Base-by-base conservation (phyloP, 2,329 filamentous ascomycete genomes). In the Taxawa tesnikishii region DNA sequence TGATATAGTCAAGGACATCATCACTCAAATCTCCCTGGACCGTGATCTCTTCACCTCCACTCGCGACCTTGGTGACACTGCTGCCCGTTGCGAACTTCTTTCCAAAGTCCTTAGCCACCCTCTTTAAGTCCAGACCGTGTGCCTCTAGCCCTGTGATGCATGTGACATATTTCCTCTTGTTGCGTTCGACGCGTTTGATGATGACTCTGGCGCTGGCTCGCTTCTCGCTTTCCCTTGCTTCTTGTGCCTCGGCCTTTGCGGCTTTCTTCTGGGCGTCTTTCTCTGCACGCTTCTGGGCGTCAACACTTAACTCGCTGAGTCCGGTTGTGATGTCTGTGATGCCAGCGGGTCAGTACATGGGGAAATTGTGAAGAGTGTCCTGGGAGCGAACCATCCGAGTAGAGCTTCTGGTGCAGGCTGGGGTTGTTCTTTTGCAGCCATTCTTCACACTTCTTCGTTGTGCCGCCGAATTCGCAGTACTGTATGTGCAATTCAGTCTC, bases 391-490 rank as follows among this genome's bases (percentile, higher is more conserved):
- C 85, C 84, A 59, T 81, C 70, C 30, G 85, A 94, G 70, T 93
- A 94, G 58, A 98, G 71, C 48, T 67, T 66, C 40, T 72, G 59
- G 59, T 93, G 92, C 55, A 94, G 63, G 28, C 70, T 67, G 3
- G 76, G 72, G 47, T 94, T 70, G 43, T 75, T 70, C 43, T 77
- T 73, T 50, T 83, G 65, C 13, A 98, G 75, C 90, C 90, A 98
- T 57, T 96, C 87, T 59, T 88, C 81, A 64, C 90, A 98, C 64
- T 94, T 98, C 62, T 85, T 94, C 15, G 81, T 79, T 24, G 87
- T 96, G 43, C 87, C 88, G 52, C 90, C 90, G 60, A 94, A 96
- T 63, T 98, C 90, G 67, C 90, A 98, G 65, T 94, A 98, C 90
- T 96, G 21, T 13, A 5, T 10, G 6, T 16, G 14, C 3, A 28